These are phyloP conservation scores for Hymenoscyphus fructigenus DNA, from an alignment of 2,329 filamentous ascomycete species.

Conservation along the genomic window DNA sequence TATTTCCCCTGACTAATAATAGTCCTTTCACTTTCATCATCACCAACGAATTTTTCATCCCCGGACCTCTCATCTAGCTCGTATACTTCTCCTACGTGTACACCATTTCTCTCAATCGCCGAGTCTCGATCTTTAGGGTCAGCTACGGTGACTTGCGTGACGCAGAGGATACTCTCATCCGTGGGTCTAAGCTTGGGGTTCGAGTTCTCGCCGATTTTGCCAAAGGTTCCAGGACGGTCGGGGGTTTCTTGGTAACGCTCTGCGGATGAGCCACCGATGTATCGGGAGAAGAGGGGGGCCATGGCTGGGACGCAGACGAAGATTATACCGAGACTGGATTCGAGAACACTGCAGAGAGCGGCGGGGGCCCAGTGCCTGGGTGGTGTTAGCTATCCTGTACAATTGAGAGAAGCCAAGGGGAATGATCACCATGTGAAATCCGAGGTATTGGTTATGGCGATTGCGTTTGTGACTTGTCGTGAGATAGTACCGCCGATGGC, in stretches of 20 bases:
- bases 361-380: constrained; percentile 19
- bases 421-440: constrained; percentile 18
- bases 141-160: constrained; percentile 10
- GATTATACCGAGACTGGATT: constrained; percentile 19
- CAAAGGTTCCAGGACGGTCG: constrained; percentile 9
- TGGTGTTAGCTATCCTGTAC: not conserved
- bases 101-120: not conserved
- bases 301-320: constrained; percentile 22
- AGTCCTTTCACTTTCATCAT: not conserved
- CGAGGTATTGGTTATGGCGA: constrained; percentile 6
- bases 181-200: constrained; percentile 9
- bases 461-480: constrained; percentile 16
- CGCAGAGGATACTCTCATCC: constrained; percentile 17
- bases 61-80: not conserved
- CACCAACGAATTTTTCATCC: not conserved
- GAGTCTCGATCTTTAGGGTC: constrained; percentile 3
- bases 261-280: constrained; percentile 10
- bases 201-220: constrained; percentile 13
- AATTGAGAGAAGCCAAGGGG: not conserved
- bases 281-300: constrained; percentile 14
- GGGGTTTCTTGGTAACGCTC: constrained; percentile 8
- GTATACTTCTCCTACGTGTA: not conserved
- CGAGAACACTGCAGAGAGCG: constrained; percentile 18
- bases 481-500: constrained; percentile 18
- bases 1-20: not conserved